Base-by-base conservation (phyloP, 2,329 filamentous ascomycete genomes). In the Colletotrichum tropicale region DNA sequence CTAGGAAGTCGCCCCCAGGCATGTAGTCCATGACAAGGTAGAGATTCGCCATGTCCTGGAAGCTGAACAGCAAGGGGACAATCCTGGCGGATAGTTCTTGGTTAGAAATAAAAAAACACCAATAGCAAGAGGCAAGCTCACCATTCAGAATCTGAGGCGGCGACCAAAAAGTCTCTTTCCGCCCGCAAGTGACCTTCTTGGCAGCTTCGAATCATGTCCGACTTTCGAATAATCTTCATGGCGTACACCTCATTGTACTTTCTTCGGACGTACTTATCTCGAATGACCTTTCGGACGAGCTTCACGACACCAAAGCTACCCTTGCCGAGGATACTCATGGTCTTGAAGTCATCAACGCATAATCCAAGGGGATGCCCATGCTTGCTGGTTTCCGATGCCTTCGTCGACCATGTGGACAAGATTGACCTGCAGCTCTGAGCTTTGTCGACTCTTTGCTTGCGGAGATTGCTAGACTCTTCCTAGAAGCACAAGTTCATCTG, bases 21-120 rank as follows among this genome's bases (percentile, higher is more conserved):
- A 98, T 98, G 82, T 98, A 99, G 75, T 98, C 96, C 96, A 98
- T 98, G 68, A 98, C 94, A 8, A 99, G 91, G 80, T 98, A 98
- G 8, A 99, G 88, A 79, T 95, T 95, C 56, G 91, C 90, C 43
- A 91, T 87, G 82, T 98, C 97, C 83, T 98, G 95, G 78, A 98
- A 98, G 81, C 95, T 97, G 66, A 95, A 90, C 66, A 98, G 90
- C 43, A 99, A 87, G 1, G 96, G 95, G 3, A 98, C 95, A 62
- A 98, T 93, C 96, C 91, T 93, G 65, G 7, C 13, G 13, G 8
- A 15, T 8, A n/a, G n/a, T 74, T 10, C 32, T 24, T 10, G 61
- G 9, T 16, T 21, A 26, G 13, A 77, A 77, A n/a, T n/a, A n/a
- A 32, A 5, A 71, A 79, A 62, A 77, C 60, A 30, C 9, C 56